Percentiles rank a stretch among this genome's conserved stretches.
Evolutionary conservation across 2,329 filamentous ascomycete genomes (phyloP).

Genomic region (Dichotomopilus funicola): DNA sequence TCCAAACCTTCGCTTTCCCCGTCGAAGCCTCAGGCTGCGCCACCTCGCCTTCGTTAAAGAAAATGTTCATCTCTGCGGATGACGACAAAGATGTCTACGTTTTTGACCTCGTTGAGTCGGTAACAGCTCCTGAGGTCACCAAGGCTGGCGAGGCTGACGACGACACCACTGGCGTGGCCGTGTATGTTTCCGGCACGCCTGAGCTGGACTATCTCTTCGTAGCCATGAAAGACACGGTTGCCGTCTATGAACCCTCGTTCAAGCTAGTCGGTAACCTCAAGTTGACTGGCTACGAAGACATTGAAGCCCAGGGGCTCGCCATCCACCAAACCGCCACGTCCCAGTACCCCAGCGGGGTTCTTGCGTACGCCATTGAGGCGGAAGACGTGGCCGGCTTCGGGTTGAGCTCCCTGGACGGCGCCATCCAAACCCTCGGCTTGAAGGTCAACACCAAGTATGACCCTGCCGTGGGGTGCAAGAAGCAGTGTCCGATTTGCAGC

Average conservation of each 20-base stretch:
- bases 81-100: conserved; percentile 14
- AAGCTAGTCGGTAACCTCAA: conserved; percentile 9
- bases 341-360: conserved; percentile 8
- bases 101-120: conserved; percentile 8
- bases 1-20: conserved; percentile 8
- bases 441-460: conserved; percentile 11
- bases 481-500: conserved; percentile 6
- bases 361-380: conserved; percentile 11
- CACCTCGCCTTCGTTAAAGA: conserved; percentile 1
- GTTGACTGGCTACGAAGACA: conserved; percentile 7
- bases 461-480: neutral
- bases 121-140: neutral
- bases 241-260: conserved; percentile 10
- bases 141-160: conserved; percentile 10
- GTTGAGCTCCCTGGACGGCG: conserved; percentile 7
- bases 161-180: conserved; percentile 10
- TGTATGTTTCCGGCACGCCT: conserved; percentile 5
- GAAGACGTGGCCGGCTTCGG: conserved; percentile 9
- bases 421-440: conserved; percentile 1
- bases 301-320: conserved; percentile 10
- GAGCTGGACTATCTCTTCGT: conserved; percentile 10
- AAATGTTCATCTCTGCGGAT: conserved; percentile 13
- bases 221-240: conserved; percentile 8
- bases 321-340: conserved; percentile 7
- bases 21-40: conserved; percentile 12